Base-by-base conservation (phyloP, 495 filamentous ascomycete genomes). In the Trichoderma reesei region DNA sequence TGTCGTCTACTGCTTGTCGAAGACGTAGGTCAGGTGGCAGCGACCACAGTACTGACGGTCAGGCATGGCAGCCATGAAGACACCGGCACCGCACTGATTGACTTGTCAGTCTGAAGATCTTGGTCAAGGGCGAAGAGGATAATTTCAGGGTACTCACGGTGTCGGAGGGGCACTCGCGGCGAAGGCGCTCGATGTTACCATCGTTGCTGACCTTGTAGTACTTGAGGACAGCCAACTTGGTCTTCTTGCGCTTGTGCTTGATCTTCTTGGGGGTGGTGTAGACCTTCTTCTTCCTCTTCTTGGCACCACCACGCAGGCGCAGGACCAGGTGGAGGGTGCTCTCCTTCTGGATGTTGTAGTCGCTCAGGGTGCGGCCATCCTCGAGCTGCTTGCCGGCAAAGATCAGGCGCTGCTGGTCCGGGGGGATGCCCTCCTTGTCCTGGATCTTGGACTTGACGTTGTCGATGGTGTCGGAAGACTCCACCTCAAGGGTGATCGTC, bases 311-410 rank as follows among this genome's bases (percentile, higher is more conserved):
- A 85, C 94, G 95, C 65, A 99, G 91, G 76, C 95, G 92, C 68
- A 99, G 88, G 69, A 99, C 95, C 68, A 98, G 84, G 82, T 99
- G 94, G 67, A 99, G 91, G 74, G 94, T 99, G 68, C 89, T 93
- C 86, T 99, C 94, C 87, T 99, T 99, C 88, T 99, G 94, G 84
- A 99, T 99, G 86, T 98, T 98, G 90, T 99, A 99, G 81, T 99
- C 94, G 73, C 91, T 96, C 71, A 99, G 91, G 70, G 94, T 98
- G 71, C 95, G 95, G 76, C 94, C 94, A 71, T 99, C 94, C 82
- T 99, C 95, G 72, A 99, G 92, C 84, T 99, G 94, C 90, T 99
- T 99, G 77, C 94, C 94, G 72, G 94, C 94, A 82, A 98, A 99
- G 88, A 99, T 99, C 80, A 99, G 81, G 74, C 94, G 95, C 84